Percentiles rank a stretch among this genome's conserved stretches.
Conservation (phyloP, 75 land plant genomes). For the Adiantum capillusveneris region DNA sequence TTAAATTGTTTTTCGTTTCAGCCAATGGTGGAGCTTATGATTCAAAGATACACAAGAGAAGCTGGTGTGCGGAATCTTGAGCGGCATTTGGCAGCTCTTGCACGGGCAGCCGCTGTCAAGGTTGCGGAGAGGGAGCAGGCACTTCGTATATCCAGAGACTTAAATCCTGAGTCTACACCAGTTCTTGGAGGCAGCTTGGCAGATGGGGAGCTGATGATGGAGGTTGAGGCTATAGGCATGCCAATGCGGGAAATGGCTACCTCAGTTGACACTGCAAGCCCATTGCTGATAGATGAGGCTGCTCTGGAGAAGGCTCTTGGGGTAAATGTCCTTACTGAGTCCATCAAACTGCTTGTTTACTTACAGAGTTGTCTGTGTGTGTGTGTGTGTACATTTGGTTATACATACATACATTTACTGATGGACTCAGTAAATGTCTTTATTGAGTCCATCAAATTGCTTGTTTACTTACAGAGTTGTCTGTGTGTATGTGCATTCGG, state of each 20-base stretch:
- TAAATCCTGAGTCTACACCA: conserved; percentile 43
- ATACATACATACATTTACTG: too few species aligned
- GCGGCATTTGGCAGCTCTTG: conserved; percentile 89
- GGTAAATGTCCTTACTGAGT: conserved; percentile 33
- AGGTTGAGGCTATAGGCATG: conserved; percentile 72
- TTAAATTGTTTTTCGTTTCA: conserved; percentile 6
- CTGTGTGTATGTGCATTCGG: too few species aligned
- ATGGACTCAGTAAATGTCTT: conserved; percentile 49
- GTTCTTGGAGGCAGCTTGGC: conserved; percentile 56
- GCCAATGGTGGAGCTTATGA: conserved; percentile 84
- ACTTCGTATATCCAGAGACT: conserved; percentile 36
- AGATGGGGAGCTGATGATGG: conserved; percentile 91
- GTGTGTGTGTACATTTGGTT: too few species aligned
- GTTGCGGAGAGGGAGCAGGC: conserved; percentile 68
- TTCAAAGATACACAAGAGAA: conserved; percentile 85
- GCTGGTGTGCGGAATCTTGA: conserved; percentile 95
- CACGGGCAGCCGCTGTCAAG: conserved; percentile 92
- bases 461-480: too few species aligned
- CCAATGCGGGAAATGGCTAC: conserved; percentile 56
- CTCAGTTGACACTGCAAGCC: conserved; percentile 33
- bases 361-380: background rate
- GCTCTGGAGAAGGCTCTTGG: conserved; percentile 87
- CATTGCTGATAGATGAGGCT: conserved; percentile 70
- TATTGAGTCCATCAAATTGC: too few species aligned
- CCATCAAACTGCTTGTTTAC: too few species aligned